Percentiles rank a stretch among this genome's conserved stretches.
Evolutionary conservation across 805 yeast genomes (phyloP).

Genomic region (Komagataella pastoris): DNA sequence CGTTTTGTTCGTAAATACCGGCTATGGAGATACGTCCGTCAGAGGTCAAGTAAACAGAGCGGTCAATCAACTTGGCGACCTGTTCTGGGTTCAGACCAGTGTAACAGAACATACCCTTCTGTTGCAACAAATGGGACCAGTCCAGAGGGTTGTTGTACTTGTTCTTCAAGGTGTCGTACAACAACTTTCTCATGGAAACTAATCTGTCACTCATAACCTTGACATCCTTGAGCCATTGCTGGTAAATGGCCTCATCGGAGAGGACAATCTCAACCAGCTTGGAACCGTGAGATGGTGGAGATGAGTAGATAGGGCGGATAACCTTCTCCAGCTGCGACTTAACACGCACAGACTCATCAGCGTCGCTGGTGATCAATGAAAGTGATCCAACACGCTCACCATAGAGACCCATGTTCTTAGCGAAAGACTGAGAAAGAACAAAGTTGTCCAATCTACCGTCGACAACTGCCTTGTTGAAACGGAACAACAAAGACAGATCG

Average conservation of each 20-base stretch:
- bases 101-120: conserved; percentile 94
- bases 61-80: conserved; percentile 54
- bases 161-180: conserved; percentile 45
- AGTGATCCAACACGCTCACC: conserved; percentile 92
- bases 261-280: conserved; percentile 74
- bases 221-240: conserved; percentile 76
- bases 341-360: conserved; percentile 33
- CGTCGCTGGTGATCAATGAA: conserved; percentile 43
- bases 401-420: conserved; percentile 89
- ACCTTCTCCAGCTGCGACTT: conserved; percentile 65
- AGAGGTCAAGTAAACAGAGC: conserved; percentile 73
- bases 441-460: conserved; percentile 34
- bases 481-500: conserved; percentile 43
- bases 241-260: conserved; percentile 39
- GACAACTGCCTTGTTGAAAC: conserved; percentile 27
- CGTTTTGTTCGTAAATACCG: conserved; percentile 73
- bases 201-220: conserved; percentile 68
- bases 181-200: conserved; percentile 50
- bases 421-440: conserved; percentile 79
- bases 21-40: conserved; percentile 90
- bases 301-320: conserved; percentile 79
- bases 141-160: conserved; percentile 38
- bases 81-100: conserved; percentile 70
- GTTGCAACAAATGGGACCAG: conserved; percentile 82
- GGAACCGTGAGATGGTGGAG: conserved; percentile 93